Base-by-base conservation (phyloP, 1,139 yeast genomes). In the Suhomyces bribrorum region DNA sequence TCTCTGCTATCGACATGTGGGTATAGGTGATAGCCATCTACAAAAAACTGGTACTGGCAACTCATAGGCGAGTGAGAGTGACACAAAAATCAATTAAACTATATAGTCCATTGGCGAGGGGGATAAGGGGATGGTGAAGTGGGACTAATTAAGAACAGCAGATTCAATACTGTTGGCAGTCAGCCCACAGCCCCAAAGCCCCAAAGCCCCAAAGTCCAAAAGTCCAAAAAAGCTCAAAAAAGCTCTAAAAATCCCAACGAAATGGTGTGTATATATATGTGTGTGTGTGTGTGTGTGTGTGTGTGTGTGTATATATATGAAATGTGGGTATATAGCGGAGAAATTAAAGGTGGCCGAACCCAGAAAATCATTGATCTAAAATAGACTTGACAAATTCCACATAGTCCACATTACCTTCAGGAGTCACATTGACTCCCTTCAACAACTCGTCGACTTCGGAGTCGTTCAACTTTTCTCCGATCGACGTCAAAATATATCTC, bases 371-470 rank as follows among this genome's bases (percentile, higher is more conserved):
- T 69, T 89, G 96, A 56, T 95, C 95, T 60, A 90, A 77, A 50
- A 90, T 87, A 46, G 92, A 83, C 74, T 89, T 90, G 55, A 90
- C 96, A 64, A 92, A 92, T 62, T 89, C 94, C 41, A 85, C 89
- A 61, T 94, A 94, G 64, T 94, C 96, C 45, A 94, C 95, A 56
- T 87, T 87, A 41, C 97, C 97, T 48, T 92, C 97, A 50, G 88
- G 77, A 40, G 95, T 88, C 38, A 90, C 92, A 54, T 86, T 86
- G 47, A 94, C 95, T 45, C 97, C 97, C 69, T 92, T 92, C 59
- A 92, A 78, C 57, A 92, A 77, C 64, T 94, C 98, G 56, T 92
- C 97, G 34, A 92, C 97, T 66, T 92, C 99, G 34, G 81, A 74
- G 53, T 90, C 96, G 16, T 83, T 68, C 54, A 92, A 75, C 66